Base-by-base conservation (phyloP, 495 filamentous ascomycete genomes). In the Tuber melanosporum region DNA sequence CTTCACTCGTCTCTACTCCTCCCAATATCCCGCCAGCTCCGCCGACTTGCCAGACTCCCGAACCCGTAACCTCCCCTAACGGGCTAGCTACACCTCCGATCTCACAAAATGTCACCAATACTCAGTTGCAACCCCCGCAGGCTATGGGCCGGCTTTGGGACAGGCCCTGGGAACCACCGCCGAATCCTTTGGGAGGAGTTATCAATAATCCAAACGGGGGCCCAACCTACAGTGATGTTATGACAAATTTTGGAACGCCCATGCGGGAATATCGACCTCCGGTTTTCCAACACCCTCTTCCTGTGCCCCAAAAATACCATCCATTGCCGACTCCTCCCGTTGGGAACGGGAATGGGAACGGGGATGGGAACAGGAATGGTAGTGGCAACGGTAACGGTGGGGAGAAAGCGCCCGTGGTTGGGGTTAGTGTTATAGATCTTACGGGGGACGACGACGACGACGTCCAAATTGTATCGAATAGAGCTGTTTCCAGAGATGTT, bases 401-500 rank as follows among this genome's bases (percentile, higher is more conserved):
- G 32, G n/a, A n/a, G 57, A 32, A 17, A 17, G 57, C n/a, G 57
- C 12, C 10, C 57, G 15, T 73, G 75, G 20, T 62, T 75, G 44
- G 76, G 77, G 39, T 66, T 32, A 52, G 71, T 41, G 43, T 81
- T 39, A 82, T 82, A 52, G 84, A 86, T 26, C 41, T 82, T 62
- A 84, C 80, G 17, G 87, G 87, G 73, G 83, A 88, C 57, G 89
- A 88, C 42, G 91, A 92, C 52, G 88, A 89, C 52, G 86, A 91
- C 20, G 71, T 88, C 3, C 26, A 32, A 66, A 66, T 66, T 32
- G n/a, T 66, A 66, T 66, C 26, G 1, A 32, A 66, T 1, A 66
- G 57, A 17, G 83, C 88, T n/a, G 73, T 87, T 72, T 70, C 89
- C 17, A 82, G 78, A 41, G 86, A 85, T 71, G 83, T 84, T 17